These are phyloP conservation scores for Cytospora piceicola DNA, from an alignment of 2,329 filamentous ascomycete genomes.

Conservation along the genomic window DNA sequence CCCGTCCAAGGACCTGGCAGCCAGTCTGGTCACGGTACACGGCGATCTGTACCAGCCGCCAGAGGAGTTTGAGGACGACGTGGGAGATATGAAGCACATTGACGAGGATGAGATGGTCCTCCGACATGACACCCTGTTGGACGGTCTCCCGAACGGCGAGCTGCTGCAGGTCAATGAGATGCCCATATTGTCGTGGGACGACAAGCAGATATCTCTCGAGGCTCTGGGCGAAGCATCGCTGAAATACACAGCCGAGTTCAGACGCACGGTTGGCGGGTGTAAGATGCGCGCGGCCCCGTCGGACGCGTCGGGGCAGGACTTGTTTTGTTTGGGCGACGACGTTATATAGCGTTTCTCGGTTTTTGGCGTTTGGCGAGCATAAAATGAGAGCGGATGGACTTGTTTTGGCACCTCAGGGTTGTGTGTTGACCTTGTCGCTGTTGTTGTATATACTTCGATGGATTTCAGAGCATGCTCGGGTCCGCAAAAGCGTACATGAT, in stretches of 20 bases:
- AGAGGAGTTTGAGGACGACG: slow-evolving; percentile 62
- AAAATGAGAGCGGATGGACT: not conserved
- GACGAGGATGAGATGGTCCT: slow-evolving; percentile 35
- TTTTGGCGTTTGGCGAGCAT: slow-evolving; percentile 19
- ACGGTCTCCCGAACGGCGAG: slow-evolving; percentile 51
- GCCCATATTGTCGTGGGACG: slow-evolving; percentile 68
- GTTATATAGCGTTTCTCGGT: slow-evolving; percentile 20
- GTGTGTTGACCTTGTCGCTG: not conserved
- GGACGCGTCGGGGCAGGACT: slow-evolving; percentile 55
- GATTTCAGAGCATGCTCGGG: not conserved
- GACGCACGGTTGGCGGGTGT: slow-evolving; percentile 70
- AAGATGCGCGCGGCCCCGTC: slow-evolving; percentile 33
- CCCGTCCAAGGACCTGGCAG: slow-evolving; percentile 62
- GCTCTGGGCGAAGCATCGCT: slow-evolving; percentile 50
- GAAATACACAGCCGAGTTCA: slow-evolving; percentile 63
- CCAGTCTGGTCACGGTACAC: slow-evolving; percentile 72
- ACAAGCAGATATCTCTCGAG: slow-evolving; percentile 47
- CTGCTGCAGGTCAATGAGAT: slow-evolving; percentile 52
- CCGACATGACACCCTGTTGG: slow-evolving; percentile 47
- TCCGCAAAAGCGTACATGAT: not conserved
- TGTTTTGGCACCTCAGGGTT: not conserved
- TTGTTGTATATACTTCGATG: slow-evolving; percentile 21
- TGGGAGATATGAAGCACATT: slow-evolving; percentile 35
- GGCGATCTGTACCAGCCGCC: slow-evolving; percentile 73
- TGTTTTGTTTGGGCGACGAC: slow-evolving; percentile 64